phyloP scores from a whole-genome alignment of 352 stramenopile genomes.

The Phytophthora citricola region DNA sequence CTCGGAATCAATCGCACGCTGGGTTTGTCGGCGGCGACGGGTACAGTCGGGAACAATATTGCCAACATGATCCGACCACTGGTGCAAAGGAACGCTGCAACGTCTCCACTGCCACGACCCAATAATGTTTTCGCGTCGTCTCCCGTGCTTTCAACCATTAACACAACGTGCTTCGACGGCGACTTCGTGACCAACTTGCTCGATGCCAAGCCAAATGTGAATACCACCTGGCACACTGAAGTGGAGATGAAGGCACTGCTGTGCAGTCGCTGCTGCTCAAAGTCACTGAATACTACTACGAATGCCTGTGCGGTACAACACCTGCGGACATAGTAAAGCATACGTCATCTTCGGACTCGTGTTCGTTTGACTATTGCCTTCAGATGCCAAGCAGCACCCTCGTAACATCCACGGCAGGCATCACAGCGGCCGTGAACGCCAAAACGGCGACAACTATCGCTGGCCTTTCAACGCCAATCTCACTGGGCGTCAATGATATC shows the following conservation, averaged over 20 bases:
- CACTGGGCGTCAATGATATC: conserved; percentile 2
- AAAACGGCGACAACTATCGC: conserved; percentile 16
- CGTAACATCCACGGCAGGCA: conserved; percentile 1
- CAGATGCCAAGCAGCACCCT: conserved; percentile 9
- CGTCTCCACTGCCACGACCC: conserved; percentile 1
- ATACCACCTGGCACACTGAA: background rate
- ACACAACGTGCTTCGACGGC: conserved; percentile 12
- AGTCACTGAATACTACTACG: conserved; percentile 29
- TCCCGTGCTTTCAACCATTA: background rate
- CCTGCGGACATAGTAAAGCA: conserved; percentile 9
- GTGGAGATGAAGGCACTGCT: conserved; percentile 8
- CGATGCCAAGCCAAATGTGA: background rate
- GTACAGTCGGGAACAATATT: too few species aligned
- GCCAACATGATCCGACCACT: conserved; percentile 7
- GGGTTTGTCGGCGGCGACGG: too few species aligned
- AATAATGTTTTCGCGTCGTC: conserved; percentile 20
- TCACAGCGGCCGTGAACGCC: background rate
- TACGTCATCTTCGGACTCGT: conserved; percentile 11
- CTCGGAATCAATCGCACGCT: too few species aligned
- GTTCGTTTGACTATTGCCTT: conserved; percentile 25
- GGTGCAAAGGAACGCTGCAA: conserved; percentile 22
- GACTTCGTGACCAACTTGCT: conserved; percentile 17
- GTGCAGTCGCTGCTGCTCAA: conserved; percentile 33
- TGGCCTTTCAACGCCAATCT: conserved; percentile 10
- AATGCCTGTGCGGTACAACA: conserved; percentile 25